Evolutionary conservation across 1,284 basidiomycete species (phyloP).

Genomic region (Boletus semigastroideus): DNA sequence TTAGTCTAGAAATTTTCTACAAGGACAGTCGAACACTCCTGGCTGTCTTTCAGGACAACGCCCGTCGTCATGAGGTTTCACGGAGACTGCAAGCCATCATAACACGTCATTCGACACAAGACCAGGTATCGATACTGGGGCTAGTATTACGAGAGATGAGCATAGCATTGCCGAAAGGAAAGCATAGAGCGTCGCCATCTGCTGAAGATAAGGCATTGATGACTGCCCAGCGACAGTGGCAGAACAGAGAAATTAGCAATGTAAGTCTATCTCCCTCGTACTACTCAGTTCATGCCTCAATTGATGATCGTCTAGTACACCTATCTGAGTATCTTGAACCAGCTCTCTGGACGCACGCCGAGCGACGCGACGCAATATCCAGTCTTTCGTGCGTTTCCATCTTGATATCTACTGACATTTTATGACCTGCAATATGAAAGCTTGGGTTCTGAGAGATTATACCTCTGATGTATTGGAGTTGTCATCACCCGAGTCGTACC

Average conservation of each 20-base stretch:
- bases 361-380: constrained; percentile 96
- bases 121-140: constrained; percentile 22
- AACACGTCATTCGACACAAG: constrained; percentile 32
- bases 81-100: constrained; percentile 58
- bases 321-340: constrained; percentile 84
- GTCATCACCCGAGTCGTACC: constrained; percentile 61
- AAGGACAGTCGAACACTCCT: constrained; percentile 83
- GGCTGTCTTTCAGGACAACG: constrained; percentile 73
- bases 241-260: constrained; percentile 86
- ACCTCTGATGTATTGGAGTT: constrained; percentile 75
- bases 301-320: constrained; percentile 59
- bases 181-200: constrained; percentile 34
- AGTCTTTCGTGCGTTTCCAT: constrained; percentile 72
- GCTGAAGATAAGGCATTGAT: constrained; percentile 59
- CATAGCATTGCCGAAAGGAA: constrained; percentile 38
- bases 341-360: constrained; percentile 88
- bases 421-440: constrained; percentile 36
- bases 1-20: constrained; percentile 86
- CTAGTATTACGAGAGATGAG: constrained; percentile 31
- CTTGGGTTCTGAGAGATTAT: constrained; percentile 90
- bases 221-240: constrained; percentile 78
- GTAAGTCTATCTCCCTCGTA: constrained; percentile 43
- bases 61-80: constrained; percentile 63
- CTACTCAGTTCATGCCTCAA: not conserved
- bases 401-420: not conserved